Conservation (phyloP, 805 yeast species). For the Maudiozyma turicensis region DNA sequence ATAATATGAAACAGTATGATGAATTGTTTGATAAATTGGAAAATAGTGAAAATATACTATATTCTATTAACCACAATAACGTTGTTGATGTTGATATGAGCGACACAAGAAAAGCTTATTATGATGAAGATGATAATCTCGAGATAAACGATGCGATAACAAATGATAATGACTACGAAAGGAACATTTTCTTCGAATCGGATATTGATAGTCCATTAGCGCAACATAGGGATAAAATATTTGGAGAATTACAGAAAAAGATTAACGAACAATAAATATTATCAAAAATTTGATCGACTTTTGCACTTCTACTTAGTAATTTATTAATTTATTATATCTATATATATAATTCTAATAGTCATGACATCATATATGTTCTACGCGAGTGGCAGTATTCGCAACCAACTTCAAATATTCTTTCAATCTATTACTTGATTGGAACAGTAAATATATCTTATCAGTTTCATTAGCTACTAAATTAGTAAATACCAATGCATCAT, state of each 20-base stretch:
- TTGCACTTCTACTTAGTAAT: background rate
- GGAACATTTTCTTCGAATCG: slow-evolving; percentile 46
- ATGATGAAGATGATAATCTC: slow-evolving; percentile 28
- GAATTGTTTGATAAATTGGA: slow-evolving; percentile 19
- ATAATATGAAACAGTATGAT: slow-evolving; percentile 7
- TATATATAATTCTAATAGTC: background rate
- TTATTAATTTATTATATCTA: background rate
- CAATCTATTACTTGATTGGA: slow-evolving; percentile 46
- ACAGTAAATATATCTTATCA: slow-evolving; percentile 50
- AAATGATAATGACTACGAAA: slow-evolving; percentile 33
- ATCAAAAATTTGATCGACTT: background rate
- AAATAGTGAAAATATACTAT: slow-evolving; percentile 15
- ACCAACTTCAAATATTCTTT: slow-evolving; percentile 42
- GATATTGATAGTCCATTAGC: slow-evolving; percentile 56
- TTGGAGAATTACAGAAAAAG: slow-evolving; percentile 47
- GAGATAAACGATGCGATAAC: slow-evolving; percentile 20
- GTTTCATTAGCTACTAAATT: slow-evolving; percentile 59
- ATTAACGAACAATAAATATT: slow-evolving; percentile 31
- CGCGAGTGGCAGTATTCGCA: slow-evolving; percentile 45
- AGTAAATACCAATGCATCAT: slow-evolving; percentile 50
- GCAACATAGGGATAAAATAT: slow-evolving; percentile 52
- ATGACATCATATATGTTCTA: slow-evolving; percentile 1
- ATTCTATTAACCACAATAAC: slow-evolving; percentile 16
- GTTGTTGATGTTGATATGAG: slow-evolving; percentile 28
- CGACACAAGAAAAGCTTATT: slow-evolving; percentile 4